phyloP scores from a whole-genome alignment of 78 protist species.

The Dictyostelium intermedium region DNA sequence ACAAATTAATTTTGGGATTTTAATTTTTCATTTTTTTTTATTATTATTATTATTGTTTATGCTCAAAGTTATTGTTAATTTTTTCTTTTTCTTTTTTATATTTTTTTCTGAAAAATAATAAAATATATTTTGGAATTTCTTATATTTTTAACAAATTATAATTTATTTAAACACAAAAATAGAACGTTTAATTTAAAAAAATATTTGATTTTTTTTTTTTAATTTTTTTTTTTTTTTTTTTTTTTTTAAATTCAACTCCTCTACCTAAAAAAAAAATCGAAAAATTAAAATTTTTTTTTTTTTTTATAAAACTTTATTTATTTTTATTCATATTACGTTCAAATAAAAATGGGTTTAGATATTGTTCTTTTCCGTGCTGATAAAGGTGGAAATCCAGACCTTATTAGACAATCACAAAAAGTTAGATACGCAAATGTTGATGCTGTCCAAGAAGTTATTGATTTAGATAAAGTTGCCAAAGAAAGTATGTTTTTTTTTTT shows the following conservation, averaged over 20 bases:
- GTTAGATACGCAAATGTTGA: constrained; percentile 81
- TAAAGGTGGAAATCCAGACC: constrained; percentile 93
- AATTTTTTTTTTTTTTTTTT: neutral
- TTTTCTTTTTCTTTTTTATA: too few relatives aligned
- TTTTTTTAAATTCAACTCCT: neutral
- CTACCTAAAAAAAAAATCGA: neutral
- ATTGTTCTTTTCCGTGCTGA: constrained; percentile 91
- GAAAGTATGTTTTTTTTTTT: neutral
- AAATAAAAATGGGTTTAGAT: constrained; percentile 90
- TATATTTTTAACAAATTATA: neutral
- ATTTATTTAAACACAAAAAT: too few relatives aligned
- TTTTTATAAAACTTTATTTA: neutral
- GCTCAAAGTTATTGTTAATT: too few relatives aligned
- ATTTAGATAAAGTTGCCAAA: constrained; percentile 63
- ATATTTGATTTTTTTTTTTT: neutral
- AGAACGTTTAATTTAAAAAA: neutral
- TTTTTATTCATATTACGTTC: neutral
- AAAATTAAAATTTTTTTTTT: neutral
- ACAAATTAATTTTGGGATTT: too few relatives aligned
- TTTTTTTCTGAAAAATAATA: too few relatives aligned
- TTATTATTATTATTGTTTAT: too few relatives aligned
- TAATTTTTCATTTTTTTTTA: neutral
- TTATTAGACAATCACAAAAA: constrained; percentile 95
- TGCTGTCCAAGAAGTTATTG: constrained; percentile 90
- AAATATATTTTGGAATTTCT: too few relatives aligned